Percentiles rank a stretch among this genome's conserved stretches.
phyloP scores from a whole-genome alignment of 2,329 filamentous ascomycete species.

The Aspergillus spinulosporus region DNA sequence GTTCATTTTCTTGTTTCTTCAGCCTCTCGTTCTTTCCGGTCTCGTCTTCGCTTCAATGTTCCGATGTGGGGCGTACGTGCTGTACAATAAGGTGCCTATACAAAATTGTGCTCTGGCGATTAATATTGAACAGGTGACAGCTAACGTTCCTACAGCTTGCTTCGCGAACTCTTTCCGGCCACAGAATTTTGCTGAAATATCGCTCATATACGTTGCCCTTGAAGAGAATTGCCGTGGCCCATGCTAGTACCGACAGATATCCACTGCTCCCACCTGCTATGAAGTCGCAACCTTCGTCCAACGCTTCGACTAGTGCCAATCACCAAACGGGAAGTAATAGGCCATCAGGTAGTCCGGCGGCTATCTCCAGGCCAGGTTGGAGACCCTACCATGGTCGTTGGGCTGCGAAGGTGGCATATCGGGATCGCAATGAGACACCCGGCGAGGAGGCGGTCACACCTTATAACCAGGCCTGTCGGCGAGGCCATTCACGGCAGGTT shows the following conservation, averaged over 20 bases:
- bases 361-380: constrained; percentile 17
- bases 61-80: constrained; percentile 17
- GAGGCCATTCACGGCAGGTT: constrained; percentile 2
- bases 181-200: not conserved
- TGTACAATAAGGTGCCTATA: constrained; percentile 16
- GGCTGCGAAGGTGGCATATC: constrained; percentile 16
- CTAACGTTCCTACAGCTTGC: constrained; percentile 6
- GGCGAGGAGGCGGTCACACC: not conserved
- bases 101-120: not conserved
- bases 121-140: not conserved
- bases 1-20: not conserved
- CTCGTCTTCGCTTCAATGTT: constrained; percentile 15
- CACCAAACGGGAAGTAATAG: constrained; percentile 3
- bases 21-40: not conserved
- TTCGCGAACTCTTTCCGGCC: not conserved
- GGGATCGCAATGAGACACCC: not conserved
- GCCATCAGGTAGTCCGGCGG: not conserved
- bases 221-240: not conserved
- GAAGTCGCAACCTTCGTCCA: constrained; percentile 8
- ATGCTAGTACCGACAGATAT: not conserved
- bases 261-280: constrained; percentile 1
- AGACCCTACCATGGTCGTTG: constrained; percentile 24
- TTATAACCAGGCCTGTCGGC: not conserved
- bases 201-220: not conserved
- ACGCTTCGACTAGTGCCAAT: constrained; percentile 4